Evolutionary conservation across 2,329 filamentous ascomycete genomes (phyloP).

Genomic region (Cryphonectria carpinicola): DNA sequence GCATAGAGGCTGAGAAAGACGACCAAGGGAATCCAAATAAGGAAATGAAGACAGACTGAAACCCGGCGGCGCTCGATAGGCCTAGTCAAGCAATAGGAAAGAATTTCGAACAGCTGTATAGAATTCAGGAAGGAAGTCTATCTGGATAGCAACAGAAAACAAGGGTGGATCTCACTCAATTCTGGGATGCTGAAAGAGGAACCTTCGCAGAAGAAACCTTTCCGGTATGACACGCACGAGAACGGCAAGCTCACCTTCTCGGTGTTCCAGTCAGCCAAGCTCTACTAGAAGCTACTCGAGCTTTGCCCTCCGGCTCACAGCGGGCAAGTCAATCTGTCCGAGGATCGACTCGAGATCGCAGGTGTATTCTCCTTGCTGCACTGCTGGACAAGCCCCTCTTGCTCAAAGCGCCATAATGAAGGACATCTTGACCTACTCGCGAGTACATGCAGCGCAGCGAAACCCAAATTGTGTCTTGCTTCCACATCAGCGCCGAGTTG

Average conservation of each 20-base stretch:
- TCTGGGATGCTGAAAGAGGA: neutral
- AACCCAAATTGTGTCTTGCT: too few relatives aligned
- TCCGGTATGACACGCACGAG: neutral
- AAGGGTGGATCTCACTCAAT: neutral
- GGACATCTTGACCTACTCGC: too few relatives aligned
- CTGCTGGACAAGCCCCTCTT: neutral
- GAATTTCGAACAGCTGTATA: neutral
- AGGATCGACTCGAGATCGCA: neutral
- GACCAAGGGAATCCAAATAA: neutral
- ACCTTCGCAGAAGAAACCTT: neutral
- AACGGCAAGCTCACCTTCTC: neutral
- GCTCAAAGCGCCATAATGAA: too few relatives aligned
- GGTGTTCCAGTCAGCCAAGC: neutral
- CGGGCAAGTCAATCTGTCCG: conserved; percentile 3
- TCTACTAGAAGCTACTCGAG: conserved; percentile 4
- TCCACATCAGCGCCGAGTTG: too few relatives aligned
- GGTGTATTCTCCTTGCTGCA: neutral
- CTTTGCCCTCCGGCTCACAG: conserved; percentile 1
- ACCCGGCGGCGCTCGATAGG: neutral
- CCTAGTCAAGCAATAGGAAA: neutral
- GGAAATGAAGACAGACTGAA: neutral
- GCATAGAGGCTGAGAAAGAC: neutral
- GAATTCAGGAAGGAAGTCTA: conserved; percentile 1
- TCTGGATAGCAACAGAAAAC: neutral
- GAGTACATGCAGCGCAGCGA: too few relatives aligned